Evolutionary conservation across 2,329 filamentous ascomycete species (phyloP), one percentile per base, ranked within the genome.

Genomic region (Aquanectria penicillioides): DNA sequence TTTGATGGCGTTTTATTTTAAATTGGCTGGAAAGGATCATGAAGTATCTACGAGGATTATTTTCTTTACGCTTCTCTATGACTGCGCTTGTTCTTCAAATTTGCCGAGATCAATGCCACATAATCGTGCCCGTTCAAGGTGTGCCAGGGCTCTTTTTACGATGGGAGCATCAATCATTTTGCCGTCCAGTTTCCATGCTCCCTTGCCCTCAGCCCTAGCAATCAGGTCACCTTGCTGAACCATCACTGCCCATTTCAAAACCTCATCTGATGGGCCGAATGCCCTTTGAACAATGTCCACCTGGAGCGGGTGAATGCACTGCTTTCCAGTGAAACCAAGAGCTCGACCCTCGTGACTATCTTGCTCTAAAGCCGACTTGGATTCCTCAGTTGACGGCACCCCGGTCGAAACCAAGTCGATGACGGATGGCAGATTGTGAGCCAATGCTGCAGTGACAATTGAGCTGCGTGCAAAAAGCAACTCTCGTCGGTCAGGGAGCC

Each of bases 281-380:
- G 48, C 54, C 10, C 25, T 29, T 31, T 61, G 58, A 12, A 58
- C 46, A n/a, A 15, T 20, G 1, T 47, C 43, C 8, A 54, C 48
- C 20, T 61, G 58, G 3, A 41, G 38, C 4, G 58, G 53, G n/a
- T 61, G 58, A 13, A 61, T 46, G 17, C 29, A 41, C 18, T 61
- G 58, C 12, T 58, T 61, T 5, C 54, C 58, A 1, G 53, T 61
- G 23, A 61, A 61, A 0, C 58, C 58, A 23, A 61, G 25, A 23
- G 51, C 51, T 17, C 43, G 48, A 7, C 53, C 47, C 25, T 58
- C 53, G 1, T 13, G 46, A 8, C 36, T 15, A 3, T 61, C 48
- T 8, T 49, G 22, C 23, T 44, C 55, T 7, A 56, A 15, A 20
- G 26, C 43, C 4, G 28, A n/a, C 29, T 15, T 33, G 17, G 28